phyloP scores from a whole-genome alignment of 179 eudicot genomes.

The Dionaea muscipula region DNA sequence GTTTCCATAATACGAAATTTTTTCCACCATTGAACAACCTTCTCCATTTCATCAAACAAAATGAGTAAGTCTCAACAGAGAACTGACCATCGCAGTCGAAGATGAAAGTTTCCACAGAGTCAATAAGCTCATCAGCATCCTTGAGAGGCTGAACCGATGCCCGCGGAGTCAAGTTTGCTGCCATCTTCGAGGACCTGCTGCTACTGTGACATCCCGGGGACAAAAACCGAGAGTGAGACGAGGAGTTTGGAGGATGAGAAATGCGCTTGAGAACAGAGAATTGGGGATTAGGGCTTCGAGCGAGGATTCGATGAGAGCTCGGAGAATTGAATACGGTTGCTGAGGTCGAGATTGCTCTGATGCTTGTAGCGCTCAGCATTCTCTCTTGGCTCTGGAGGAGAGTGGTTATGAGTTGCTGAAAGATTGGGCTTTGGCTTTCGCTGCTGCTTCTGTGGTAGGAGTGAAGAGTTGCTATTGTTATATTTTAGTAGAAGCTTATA shows the following conservation, averaged over 20 bases:
- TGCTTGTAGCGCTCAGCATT: constrained; percentile 19
- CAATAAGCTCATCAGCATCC: constrained; percentile 67
- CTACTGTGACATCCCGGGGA: constrained; percentile 16
- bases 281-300: constrained; percentile 20
- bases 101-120: constrained; percentile 89
- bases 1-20: too few relatives aligned
- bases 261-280: constrained; percentile 14
- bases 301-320: constrained; percentile 2
- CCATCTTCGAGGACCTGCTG: constrained; percentile 15
- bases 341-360: not conserved
- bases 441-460: too few relatives aligned
- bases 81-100: constrained; percentile 83
- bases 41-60: not conserved
- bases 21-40: too few relatives aligned
- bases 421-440: too few relatives aligned
- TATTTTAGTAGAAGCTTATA: too few relatives aligned
- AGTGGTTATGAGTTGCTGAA: too few relatives aligned
- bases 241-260: constrained; percentile 24
- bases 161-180: constrained; percentile 15
- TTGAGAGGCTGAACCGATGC: constrained; percentile 53
- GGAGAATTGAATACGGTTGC: constrained; percentile 2
- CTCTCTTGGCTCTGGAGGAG: too few relatives aligned
- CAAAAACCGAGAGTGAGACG: constrained; percentile 12
- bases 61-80: too few relatives aligned
- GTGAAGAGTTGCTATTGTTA: too few relatives aligned